Percentiles rank a stretch among this genome's conserved stretches.
phyloP scores from a whole-genome alignment of 345 rosid genomes.

The Populus pruinosa region DNA sequence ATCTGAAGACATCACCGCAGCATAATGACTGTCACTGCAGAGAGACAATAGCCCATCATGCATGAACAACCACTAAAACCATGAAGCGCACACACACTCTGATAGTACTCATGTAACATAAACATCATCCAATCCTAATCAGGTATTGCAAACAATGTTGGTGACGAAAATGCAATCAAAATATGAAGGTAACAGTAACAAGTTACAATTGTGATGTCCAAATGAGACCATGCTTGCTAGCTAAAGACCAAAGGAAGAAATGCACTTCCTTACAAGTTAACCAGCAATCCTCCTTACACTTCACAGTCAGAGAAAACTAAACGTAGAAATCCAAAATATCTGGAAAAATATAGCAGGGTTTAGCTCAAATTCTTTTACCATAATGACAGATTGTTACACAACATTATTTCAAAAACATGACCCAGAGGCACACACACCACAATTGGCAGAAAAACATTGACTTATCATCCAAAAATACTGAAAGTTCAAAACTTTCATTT shows the following conservation, averaged over 20 bases:
- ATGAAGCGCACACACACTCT: background rate
- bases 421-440: background rate
- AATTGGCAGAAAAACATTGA: background rate
- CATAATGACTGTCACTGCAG: slow-evolving; percentile 40
- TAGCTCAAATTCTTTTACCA: background rate
- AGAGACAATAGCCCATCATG: slow-evolving; percentile 7
- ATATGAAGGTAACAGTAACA: background rate
- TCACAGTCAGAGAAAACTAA: background rate
- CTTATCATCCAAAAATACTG: background rate
- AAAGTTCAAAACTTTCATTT: background rate
- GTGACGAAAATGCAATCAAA: background rate
- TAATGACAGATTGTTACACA: background rate
- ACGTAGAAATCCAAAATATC: background rate
- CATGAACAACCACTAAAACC: background rate
- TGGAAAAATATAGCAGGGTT: background rate
- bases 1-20: slow-evolving; percentile 28
- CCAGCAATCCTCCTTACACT: background rate
- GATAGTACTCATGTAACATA: background rate
- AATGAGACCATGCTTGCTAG: background rate
- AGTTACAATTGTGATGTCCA: background rate
- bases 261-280: background rate
- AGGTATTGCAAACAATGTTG: background rate
- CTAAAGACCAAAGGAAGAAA: background rate
- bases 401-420: background rate
- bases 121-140: background rate